Evolutionary conservation across 331 rosid species (phyloP), one percentile per base, ranked within the genome.

Genomic region (Quercus lobata): DNA sequence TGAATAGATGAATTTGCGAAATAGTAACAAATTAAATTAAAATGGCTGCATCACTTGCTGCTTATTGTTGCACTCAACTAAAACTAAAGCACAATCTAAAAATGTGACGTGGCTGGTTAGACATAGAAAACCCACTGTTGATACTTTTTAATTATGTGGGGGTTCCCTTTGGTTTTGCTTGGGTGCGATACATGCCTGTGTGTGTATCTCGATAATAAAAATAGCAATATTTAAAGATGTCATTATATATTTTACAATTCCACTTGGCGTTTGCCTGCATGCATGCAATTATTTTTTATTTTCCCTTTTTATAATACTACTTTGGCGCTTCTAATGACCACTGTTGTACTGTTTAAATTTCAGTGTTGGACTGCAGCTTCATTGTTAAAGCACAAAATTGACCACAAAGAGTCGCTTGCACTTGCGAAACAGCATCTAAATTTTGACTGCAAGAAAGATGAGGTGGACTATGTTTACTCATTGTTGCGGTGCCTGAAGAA

Each of bases 341-440:
- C 56, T 58, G 76, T 8, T 81, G 81, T 21, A 66, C 71, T 55
- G 57, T 81, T 76, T 70, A 69, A 78, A 76, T 85, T 83, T 84
- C 96, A 94, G 97, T 83, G 86, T 83, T 92, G 98, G 96, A 87
- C 90, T 82, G 96, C 85, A 44, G 92, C 93, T 77, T 73, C 97
- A 54, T 46, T 90, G 81, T 76, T 84, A 57, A 86, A 84, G 27
- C 81, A 85, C 85, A 92, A 90, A 83, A 73, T 94, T 71, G 89
- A 83, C 79, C 92, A 84, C 85, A 87, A 78, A 69, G 82, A 75
- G 80, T 92, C 94, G 3, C 71, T 90, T 77, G 80, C 57, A 53
- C 93, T 87, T 71, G 96, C 98, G 24, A 93, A 79, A 77, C 80
- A 86, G 77, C 70, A 86, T 85, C 84, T 94, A 73, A 86, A 89